Evolutionary conservation across 2,329 filamentous ascomycete genomes (phyloP).

Genomic region (Ophiostoma pallidulum): DNA sequence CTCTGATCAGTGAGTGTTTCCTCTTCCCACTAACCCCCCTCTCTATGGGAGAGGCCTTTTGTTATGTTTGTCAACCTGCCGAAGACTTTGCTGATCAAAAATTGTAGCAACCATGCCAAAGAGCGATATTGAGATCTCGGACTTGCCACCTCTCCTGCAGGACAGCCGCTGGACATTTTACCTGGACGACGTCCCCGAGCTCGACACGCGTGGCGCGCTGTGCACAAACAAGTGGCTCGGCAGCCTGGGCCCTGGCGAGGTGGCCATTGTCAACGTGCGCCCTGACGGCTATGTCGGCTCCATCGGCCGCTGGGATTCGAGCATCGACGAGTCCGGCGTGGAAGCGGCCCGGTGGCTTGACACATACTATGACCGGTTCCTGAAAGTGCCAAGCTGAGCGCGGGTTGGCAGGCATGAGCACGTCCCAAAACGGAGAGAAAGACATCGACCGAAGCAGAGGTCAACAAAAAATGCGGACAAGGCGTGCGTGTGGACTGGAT

Average conservation of each 20-base stretch:
- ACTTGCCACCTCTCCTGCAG: conserved; percentile 53
- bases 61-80: too few species aligned
- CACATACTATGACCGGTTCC: conserved; percentile 44
- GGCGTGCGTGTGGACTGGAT: too few species aligned
- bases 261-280: conserved; percentile 57
- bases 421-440: neutral
- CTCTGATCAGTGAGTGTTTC: conserved; percentile 49
- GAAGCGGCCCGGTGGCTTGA: conserved; percentile 47
- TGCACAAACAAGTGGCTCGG: conserved; percentile 65
- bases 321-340: conserved; percentile 39
- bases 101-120: conserved; percentile 55
- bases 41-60: too few species aligned
- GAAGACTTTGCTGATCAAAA: too few species aligned
- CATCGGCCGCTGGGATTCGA: conserved; percentile 45
- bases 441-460: too few species aligned
- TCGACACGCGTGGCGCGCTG: conserved; percentile 39
- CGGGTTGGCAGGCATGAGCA: neutral
- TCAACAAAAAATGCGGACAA: too few species aligned
- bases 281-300: conserved; percentile 67
- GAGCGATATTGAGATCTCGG: conserved; percentile 52
- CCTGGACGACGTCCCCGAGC: conserved; percentile 53
- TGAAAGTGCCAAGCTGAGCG: conserved; percentile 34
- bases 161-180: conserved; percentile 65
- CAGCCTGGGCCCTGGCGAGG: conserved; percentile 43
- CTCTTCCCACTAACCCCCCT: too few species aligned